A percentile compares a stretch with the other conserved stretches of the same genome.
These are phyloP conservation scores for Boeremia lycopersici DNA, from an alignment of 2,329 filamentous ascomycete genomes.

Conservation along the genomic window DNA sequence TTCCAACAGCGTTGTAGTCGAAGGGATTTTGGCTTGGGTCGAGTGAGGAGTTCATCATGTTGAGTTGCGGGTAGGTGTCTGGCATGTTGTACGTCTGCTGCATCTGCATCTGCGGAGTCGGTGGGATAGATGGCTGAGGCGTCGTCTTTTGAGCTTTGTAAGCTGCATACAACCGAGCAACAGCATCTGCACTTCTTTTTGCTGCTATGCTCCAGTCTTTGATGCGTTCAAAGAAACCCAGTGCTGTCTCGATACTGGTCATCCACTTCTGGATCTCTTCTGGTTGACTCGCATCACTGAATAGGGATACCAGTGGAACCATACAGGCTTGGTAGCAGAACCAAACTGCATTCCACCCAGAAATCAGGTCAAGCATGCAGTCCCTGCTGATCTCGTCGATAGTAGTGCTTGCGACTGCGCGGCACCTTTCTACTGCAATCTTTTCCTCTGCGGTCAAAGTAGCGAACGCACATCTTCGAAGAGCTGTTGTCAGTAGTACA, in stretches of 20 bases:
- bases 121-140: slow-evolving; percentile 12
- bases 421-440: slow-evolving; percentile 70
- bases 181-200: slow-evolving; percentile 51
- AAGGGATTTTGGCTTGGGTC: slow-evolving; percentile 22
- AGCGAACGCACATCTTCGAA: slow-evolving; percentile 58
- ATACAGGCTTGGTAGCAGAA: slow-evolving; percentile 81
- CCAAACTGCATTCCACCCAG: slow-evolving; percentile 82
- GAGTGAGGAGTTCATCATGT: neutral
- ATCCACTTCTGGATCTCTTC: slow-evolving; percentile 52
- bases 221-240: slow-evolving; percentile 52
- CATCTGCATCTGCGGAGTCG: slow-evolving; percentile 21
- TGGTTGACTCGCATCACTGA: slow-evolving; percentile 63
- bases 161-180: slow-evolving; percentile 51
- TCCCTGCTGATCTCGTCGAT: slow-evolving; percentile 75
- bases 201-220: slow-evolving; percentile 53
- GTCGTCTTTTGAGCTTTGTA: slow-evolving; percentile 39
- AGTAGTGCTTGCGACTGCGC: slow-evolving; percentile 70
- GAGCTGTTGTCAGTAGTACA: slow-evolving; percentile 69
- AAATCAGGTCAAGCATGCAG: slow-evolving; percentile 75
- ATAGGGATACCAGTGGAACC: slow-evolving; percentile 76
- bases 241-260: slow-evolving; percentile 48
- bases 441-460: slow-evolving; percentile 67
- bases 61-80: slow-evolving; percentile 19
- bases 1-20: slow-evolving; percentile 37
- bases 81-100: slow-evolving; percentile 20